Evolutionary conservation across 78 protist species (phyloP), one percentile per base, ranked within the genome.

Genomic region (Chrysochromulina tobinii): DNA sequence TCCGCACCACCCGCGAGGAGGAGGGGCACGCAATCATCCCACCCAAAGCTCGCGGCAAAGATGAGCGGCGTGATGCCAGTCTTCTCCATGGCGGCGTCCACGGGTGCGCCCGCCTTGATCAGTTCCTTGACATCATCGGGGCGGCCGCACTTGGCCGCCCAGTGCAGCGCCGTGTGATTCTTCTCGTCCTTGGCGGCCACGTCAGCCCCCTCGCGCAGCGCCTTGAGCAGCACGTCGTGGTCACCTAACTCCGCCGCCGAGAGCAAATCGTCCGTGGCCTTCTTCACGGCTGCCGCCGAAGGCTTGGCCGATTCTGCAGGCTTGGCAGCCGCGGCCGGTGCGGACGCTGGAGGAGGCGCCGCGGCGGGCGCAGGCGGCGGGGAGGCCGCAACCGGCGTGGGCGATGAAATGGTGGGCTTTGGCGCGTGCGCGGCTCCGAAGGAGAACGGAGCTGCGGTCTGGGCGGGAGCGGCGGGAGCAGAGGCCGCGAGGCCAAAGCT

Each of bases 61-160:
- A 58, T 25, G 20, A 83, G 54, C 7, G 88, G 57, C 20, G 88
- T 83, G 72, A 27, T 57, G 55, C 88, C 88, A 7, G 50, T 15
- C 57, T 14, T n/a, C n/a, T 7, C 27, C 57, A 1, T 21, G 25
- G 15, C 54, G 38, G 38, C 38, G 69, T 83, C 72, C 17, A 58
- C n/a, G 38, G 1, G 2, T 3, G 88, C 88, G 18, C 88, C 88
- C 8, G 53, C 55, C 11, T 15, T 72, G n/a, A 83, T 17, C 8
- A 83, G 88, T 38, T 51, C 54, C 27, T 0, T 11, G 48, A 83
- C n/a, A 54, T 58, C 69, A 3, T 54, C 88, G 57, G 2, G 5
- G 23, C 88, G 88, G 57, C 88, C 88, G 50, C 58, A 54, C 55
- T 83, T 83, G 17, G 88, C 88, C 55, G 88, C 88, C 66, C 69